These are phyloP conservation scores for Sequoia sempervirens DNA, from an alignment of 75 land plant species.

Conservation along the genomic window DNA sequence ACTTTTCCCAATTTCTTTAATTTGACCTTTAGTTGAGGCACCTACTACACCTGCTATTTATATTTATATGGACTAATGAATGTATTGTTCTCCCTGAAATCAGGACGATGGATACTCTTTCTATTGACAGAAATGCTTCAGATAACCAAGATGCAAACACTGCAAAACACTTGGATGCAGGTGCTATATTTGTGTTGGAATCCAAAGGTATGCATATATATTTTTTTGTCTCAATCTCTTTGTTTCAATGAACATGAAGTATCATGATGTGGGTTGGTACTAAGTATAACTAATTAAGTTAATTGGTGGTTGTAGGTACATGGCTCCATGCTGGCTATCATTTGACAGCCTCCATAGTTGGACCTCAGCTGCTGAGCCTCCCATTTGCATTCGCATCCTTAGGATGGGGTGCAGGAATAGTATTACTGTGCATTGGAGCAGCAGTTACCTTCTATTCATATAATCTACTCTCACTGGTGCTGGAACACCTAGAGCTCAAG, in stretches of 20 bases:
- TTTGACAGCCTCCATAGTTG: slow-evolving; percentile 76
- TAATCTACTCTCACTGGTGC: slow-evolving; percentile 57
- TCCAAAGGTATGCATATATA: slow-evolving; percentile 43
- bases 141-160: not conserved
- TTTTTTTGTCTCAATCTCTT: not conserved
- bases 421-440: slow-evolving; percentile 37
- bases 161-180: slow-evolving; percentile 35
- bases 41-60: not conserved
- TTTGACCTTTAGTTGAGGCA: not conserved
- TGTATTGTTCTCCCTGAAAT: not conserved
- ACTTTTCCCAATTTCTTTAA: no score
- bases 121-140: not conserved
- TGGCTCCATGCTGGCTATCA: slow-evolving; percentile 86
- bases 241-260: not conserved
- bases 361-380: slow-evolving; percentile 32
- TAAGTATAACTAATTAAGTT: not conserved
- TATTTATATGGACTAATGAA: not conserved
- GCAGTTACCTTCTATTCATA: slow-evolving; percentile 73
- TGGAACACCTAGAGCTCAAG: slow-evolving; percentile 52
- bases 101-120: not conserved
- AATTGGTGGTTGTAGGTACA: slow-evolving; percentile 39
- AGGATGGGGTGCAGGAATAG: slow-evolving; percentile 64
- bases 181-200: slow-evolving; percentile 65
- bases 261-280: not conserved
- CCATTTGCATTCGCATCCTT: slow-evolving; percentile 37